Percentiles rank a stretch among this genome's conserved stretches.
Conservation (phyloP, 176 grass and related monocot genomes). For the Carex littledalei region DNA sequence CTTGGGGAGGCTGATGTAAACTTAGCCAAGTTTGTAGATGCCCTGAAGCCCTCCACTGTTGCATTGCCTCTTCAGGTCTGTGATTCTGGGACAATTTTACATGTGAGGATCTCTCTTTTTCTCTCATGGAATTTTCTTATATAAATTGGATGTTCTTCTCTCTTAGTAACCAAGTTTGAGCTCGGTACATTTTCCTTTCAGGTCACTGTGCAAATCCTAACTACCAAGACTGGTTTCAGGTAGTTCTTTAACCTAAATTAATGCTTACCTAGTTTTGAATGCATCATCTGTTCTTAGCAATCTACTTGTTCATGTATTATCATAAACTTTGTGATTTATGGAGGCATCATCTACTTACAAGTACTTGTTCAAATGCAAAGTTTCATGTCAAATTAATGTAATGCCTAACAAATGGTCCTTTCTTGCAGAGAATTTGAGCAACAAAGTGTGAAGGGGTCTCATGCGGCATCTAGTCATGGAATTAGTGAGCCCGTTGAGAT, state of each 20-base stretch:
- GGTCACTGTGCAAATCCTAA: constrained; percentile 88
- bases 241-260: constrained; percentile 21
- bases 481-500: constrained; percentile 50
- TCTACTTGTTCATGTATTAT: not conserved
- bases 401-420: constrained; percentile 22
- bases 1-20: constrained; percentile 94
- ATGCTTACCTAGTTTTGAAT: not conserved
- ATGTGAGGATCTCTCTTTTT: constrained; percentile 44
- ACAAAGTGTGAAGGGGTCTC: constrained; percentile 63
- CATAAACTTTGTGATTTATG: not conserved
- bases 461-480: constrained; percentile 63
- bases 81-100: constrained; percentile 77
- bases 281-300: not conserved
- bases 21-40: constrained; percentile 94
- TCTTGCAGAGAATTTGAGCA: constrained; percentile 94
- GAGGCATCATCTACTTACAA: not conserved
- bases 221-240: constrained; percentile 99
- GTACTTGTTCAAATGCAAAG: not conserved
- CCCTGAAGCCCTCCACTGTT: constrained; percentile 75
- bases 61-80: constrained; percentile 81
- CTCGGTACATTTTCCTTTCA: constrained; percentile 40
- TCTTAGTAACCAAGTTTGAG: constrained; percentile 29
- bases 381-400: not conserved
- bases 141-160: not conserved
- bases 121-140: not conserved